A percentile compares a stretch with the other conserved stretches of the same genome.
phyloP scores from a whole-genome alignment of 306 rosid genomes.

The Prunus mume region DNA sequence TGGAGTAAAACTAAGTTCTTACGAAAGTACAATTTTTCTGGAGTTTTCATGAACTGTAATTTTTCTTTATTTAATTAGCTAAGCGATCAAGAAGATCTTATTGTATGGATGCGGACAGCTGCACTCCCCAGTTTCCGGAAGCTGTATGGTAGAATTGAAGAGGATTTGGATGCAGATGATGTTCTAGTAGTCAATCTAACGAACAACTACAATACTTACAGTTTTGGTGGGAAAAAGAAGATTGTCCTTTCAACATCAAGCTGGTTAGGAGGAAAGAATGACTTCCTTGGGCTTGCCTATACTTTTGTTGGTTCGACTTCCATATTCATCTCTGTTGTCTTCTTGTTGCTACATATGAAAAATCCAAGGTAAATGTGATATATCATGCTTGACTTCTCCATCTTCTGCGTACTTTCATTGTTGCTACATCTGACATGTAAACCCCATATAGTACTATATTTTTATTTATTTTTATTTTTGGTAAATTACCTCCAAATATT shows the following conservation, averaged over 20 bases:
- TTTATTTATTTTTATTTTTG: too few species aligned
- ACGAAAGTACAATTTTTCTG: conserved; percentile 8
- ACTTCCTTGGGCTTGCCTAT: conserved; percentile 84
- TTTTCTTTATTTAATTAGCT: conserved; percentile 46
- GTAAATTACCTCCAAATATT: not conserved
- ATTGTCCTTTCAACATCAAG: conserved; percentile 82
- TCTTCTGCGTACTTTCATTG: not conserved
- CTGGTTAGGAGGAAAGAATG: conserved; percentile 94
- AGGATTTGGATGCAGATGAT: conserved; percentile 81
- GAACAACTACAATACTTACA: conserved; percentile 87
- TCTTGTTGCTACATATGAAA: conserved; percentile 79
- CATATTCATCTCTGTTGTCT: conserved; percentile 60
- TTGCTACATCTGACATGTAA: not conserved
- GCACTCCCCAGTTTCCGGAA: conserved; percentile 94
- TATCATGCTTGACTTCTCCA: not conserved
- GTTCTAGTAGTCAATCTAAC: conserved; percentile 58
- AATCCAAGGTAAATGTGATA: conserved; percentile 52
- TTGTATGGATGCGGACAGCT: conserved; percentile 98
- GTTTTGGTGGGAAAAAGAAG: conserved; percentile 90
- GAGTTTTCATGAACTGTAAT: conserved; percentile 22
- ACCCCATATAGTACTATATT: not conserved
- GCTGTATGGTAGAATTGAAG: conserved; percentile 89
- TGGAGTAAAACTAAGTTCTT: conserved; percentile 18
- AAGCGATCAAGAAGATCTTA: conserved; percentile 93
- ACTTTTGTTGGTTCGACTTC: conserved; percentile 65